Conservation (phyloP, 2,329 filamentous ascomycete species). For the Malbranchea cinnamomea region DNA sequence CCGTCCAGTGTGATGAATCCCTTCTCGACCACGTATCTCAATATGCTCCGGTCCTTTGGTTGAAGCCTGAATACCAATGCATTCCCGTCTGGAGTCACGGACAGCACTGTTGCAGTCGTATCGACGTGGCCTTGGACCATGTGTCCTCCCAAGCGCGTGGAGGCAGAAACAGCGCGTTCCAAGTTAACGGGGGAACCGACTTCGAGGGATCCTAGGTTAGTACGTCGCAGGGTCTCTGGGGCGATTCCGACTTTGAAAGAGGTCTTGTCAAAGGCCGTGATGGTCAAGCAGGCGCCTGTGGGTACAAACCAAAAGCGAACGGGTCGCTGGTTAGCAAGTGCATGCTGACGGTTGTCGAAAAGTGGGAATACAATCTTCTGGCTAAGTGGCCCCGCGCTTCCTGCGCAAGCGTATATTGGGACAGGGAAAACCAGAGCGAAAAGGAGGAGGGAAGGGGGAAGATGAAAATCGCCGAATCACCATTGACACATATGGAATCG, state of each 20-base stretch:
- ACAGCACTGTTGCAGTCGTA: constrained; percentile 61
- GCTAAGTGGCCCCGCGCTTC: too few species aligned
- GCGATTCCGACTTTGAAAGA: constrained; percentile 86
- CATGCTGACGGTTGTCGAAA: too few species aligned
- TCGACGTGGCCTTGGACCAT: constrained; percentile 98
- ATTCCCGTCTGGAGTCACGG: constrained; percentile 69
- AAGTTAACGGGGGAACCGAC: constrained; percentile 65
- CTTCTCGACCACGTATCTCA: constrained; percentile 90
- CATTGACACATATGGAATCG: constrained; percentile 91
- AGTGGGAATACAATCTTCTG: too few species aligned
- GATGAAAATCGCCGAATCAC: constrained; percentile 23
- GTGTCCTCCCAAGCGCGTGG: constrained; percentile 93
- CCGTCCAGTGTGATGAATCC: constrained; percentile 91
- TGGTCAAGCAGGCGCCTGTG: constrained; percentile 68
- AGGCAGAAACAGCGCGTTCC: constrained; percentile 78
- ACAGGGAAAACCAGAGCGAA: too few species aligned
- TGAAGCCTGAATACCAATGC: constrained; percentile 73
- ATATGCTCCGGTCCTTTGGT: constrained; percentile 51
- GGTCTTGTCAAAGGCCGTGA: constrained; percentile 51
- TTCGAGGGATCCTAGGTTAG: constrained; percentile 69
- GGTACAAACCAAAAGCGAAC: not conserved
- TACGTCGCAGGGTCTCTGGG: constrained; percentile 88
- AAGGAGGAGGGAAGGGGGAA: not conserved
- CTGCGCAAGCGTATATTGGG: too few species aligned
- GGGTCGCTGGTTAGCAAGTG: too few species aligned